Evolutionary conservation across 345 rosid species (phyloP).

Genomic region (Populus alba): DNA sequence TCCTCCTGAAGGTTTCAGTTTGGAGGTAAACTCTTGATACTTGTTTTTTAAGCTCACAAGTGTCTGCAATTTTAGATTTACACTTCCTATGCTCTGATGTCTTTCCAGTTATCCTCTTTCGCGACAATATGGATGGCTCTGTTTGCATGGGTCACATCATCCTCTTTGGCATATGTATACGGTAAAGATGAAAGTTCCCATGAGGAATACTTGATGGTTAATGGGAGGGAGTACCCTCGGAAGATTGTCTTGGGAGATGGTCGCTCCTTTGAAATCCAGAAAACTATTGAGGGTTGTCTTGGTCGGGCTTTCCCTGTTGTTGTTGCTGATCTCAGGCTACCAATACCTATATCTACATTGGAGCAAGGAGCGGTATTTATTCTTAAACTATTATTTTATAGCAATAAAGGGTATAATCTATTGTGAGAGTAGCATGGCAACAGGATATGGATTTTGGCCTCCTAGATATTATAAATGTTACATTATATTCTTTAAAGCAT

Average conservation of each 20-base stretch:
- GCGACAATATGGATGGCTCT: constrained; percentile 86
- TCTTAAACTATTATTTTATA: constrained; percentile 11
- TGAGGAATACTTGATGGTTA: constrained; percentile 62
- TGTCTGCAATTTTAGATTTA: not conserved
- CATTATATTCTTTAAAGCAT: not conserved
- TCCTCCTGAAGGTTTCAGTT: constrained; percentile 76
- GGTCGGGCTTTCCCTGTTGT: constrained; percentile 77
- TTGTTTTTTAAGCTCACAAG: not conserved
- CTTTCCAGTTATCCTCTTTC: constrained; percentile 67
- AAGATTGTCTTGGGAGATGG: constrained; percentile 56
- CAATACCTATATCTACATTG: constrained; percentile 60
- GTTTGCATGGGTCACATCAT: constrained; percentile 88
- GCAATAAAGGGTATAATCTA: not conserved
- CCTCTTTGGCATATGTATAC: constrained; percentile 80
- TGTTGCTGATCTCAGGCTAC: constrained; percentile 59
- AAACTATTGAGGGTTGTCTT: constrained; percentile 70
- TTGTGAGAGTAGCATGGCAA: not conserved
- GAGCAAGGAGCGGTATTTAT: constrained; percentile 73
- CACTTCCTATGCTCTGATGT: not conserved
- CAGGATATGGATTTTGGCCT: not conserved
- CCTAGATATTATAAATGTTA: not conserved
- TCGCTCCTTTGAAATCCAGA: constrained; percentile 81
- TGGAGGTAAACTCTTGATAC: constrained; percentile 45
- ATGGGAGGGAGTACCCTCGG: constrained; percentile 64
- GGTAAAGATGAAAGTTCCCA: constrained; percentile 71